Conservation (phyloP, 2,329 filamentous ascomycete genomes). For the Ceratocystiopsis minuta region DNA sequence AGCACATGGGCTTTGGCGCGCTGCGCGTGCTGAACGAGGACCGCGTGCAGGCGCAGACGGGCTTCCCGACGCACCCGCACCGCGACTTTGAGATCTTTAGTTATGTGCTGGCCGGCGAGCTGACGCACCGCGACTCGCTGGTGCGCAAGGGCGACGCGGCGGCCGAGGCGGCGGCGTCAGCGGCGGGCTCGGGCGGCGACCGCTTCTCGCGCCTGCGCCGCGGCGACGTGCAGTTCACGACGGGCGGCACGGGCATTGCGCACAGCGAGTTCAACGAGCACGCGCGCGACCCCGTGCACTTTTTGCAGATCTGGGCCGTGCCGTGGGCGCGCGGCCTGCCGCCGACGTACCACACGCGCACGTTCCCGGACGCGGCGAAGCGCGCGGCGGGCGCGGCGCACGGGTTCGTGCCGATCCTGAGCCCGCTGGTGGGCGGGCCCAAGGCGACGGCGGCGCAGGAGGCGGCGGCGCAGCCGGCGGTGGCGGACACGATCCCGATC, state of each 20-base stretch:
- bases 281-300: slow-evolving; percentile 52
- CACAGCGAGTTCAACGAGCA: slow-evolving; percentile 75
- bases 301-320: slow-evolving; percentile 76
- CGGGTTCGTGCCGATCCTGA: slow-evolving; percentile 57
- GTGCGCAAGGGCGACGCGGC: slow-evolving; percentile 40
- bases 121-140: slow-evolving; percentile 80
- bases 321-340: slow-evolving; percentile 57
- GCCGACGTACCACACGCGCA: slow-evolving; percentile 59
- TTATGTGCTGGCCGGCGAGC: slow-evolving; percentile 69
- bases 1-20: slow-evolving; percentile 51
- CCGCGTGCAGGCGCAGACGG: slow-evolving; percentile 52
- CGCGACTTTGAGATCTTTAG: slow-evolving; percentile 80
- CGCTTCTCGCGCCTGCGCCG: slow-evolving; percentile 54
- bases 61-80: slow-evolving; percentile 75
- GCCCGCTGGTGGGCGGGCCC: slow-evolving; percentile 49
- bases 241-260: slow-evolving; percentile 62
- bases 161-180: slow-evolving; percentile 12
- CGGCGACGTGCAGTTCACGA: slow-evolving; percentile 80
- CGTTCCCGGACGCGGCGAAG: slow-evolving; percentile 58
- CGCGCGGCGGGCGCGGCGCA: slow-evolving; percentile 20
- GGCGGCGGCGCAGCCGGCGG: slow-evolving; percentile 39
- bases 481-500: slow-evolving; percentile 57
- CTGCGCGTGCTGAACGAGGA: slow-evolving; percentile 82
- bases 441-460: slow-evolving; percentile 46
- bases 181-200: slow-evolving; percentile 35